Evolutionary conservation across 176 grass and related monocot species (phyloP).

Genomic region (Avena eriantha): DNA sequence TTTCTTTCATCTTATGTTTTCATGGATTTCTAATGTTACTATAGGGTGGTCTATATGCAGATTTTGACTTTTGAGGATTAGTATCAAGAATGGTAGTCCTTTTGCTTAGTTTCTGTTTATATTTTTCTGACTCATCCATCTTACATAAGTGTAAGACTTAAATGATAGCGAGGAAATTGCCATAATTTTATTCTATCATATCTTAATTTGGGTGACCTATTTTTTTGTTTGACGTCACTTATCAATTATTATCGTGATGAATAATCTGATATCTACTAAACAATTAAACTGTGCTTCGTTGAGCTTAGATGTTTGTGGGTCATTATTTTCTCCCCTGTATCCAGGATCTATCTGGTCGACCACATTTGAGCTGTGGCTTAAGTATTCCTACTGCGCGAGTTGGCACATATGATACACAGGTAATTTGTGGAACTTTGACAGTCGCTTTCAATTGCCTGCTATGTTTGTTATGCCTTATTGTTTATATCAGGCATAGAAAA

Average conservation of each 20-base stretch:
- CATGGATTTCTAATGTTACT: neutral
- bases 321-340: constrained; percentile 12
- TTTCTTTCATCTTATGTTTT: neutral
- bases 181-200: neutral
- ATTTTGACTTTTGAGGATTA: neutral
- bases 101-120: constrained; percentile 20
- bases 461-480: neutral
- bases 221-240: neutral
- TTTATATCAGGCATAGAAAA: neutral
- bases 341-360: constrained; percentile 92
- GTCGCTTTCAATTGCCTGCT: neutral
- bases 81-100: neutral
- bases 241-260: neutral
- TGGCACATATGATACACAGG: constrained; percentile 91
- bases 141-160: neutral
- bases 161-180: neutral
- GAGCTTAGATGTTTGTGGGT: neutral
- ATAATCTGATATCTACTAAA: neutral
- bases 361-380: constrained; percentile 85
- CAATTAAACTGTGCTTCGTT: neutral
- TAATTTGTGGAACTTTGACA: constrained; percentile 31
- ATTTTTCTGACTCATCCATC: constrained; percentile 7
- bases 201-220: neutral
- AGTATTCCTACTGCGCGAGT: constrained; percentile 81
- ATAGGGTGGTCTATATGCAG: neutral